Base-by-base conservation (phyloP, 768 basidiomycete species). In the Suillus sp. region DNA sequence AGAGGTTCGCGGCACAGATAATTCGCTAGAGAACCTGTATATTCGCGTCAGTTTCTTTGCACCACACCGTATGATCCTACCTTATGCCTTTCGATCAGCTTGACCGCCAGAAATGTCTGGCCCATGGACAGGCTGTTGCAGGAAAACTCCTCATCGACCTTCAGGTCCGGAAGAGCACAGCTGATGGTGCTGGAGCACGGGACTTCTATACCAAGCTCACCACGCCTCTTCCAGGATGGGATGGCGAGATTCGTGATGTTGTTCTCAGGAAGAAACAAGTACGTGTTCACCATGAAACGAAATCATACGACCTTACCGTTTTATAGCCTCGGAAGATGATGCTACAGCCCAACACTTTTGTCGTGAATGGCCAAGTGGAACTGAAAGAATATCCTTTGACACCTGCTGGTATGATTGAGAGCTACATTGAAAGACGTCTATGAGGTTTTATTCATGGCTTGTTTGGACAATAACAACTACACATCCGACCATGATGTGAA, bases 151-250 rank as follows among this genome's bases (percentile, higher is more conserved):
- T 96, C 37, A 71, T 94, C 50, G 86, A 92, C 62, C 79, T 95
- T 18, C 93, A 95, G 73, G 89, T 94, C 38, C 87, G 87, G 66
- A 94, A 89, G 83, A 90, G 90, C 71, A 92, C 90, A 3, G 92
- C 92, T 25, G 92, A 94, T 72, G 92, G 90, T 53, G 75, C 85
- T 10, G 93, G 92, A 2, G 86, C 93, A n/a, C 85, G 87, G 38
- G 78, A 82, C 64, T 95, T 86, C 78, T 95, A 94, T 73, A 89
- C 83, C n/a, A 80, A 85, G 40, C 79, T 95, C 65, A 95, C 93
- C 9, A 86, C 83, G 50, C 93, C 93, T 3, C 74, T 86, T 53
- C 73, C 79, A 42, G 85, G 85, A 8, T 92, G 91, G 93, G 81
- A 90, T 65, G 84, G 84, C 45, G 88, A 91, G 70, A 85, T 94